phyloP scores from a whole-genome alignment of 2,329 filamentous ascomycete genomes.

The Fusarium udum region DNA sequence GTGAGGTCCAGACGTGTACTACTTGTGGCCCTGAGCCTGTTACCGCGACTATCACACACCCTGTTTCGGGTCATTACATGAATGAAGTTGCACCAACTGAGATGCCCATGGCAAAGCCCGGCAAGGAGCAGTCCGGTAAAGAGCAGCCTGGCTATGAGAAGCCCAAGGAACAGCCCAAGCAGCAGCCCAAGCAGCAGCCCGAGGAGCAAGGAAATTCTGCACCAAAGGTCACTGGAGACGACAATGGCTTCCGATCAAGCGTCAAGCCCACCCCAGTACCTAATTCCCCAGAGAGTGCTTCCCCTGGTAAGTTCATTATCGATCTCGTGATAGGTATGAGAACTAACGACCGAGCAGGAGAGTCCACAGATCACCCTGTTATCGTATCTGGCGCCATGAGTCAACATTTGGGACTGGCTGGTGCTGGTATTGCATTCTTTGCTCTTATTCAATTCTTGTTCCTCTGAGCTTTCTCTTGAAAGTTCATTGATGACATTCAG shows the following conservation, averaged over 20 bases:
- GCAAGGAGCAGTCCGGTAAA: background rate
- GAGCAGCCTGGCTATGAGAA: background rate
- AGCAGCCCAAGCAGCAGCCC: background rate
- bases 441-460: background rate
- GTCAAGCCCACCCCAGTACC: background rate
- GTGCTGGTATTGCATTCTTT: background rate
- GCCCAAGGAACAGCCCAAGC: background rate
- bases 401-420: background rate
- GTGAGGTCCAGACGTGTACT: constrained; percentile 26
- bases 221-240: background rate
- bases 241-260: constrained; percentile 7
- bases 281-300: background rate
- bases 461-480: background rate
- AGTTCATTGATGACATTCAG: background rate
- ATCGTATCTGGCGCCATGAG: constrained; percentile 4
- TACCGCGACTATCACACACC: constrained; percentile 29
- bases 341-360: background rate
- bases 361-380: constrained; percentile 4
- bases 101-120: background rate
- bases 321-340: background rate
- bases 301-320: background rate
- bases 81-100: constrained; percentile 9
- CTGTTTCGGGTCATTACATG: constrained; percentile 50
- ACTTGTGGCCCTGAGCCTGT: constrained; percentile 21
- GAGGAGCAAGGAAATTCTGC: background rate